These are phyloP conservation scores for Boletus rufocinnamomeus DNA, from an alignment of 768 basidiomycete species.

Conservation along the genomic window DNA sequence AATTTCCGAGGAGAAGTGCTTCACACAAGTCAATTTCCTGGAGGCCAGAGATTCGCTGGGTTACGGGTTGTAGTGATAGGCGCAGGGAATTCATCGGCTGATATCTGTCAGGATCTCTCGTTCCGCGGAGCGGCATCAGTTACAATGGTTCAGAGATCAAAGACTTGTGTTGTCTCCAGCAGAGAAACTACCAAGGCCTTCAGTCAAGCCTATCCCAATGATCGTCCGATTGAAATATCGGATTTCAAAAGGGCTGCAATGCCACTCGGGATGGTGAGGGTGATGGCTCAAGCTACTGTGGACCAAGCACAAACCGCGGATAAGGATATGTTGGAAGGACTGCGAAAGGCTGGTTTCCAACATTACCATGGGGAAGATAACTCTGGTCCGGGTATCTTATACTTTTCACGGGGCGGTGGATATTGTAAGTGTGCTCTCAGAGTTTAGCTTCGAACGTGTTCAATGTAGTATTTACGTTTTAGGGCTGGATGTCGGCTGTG, in stretches of 20 bases:
- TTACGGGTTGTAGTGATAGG: conserved; percentile 20
- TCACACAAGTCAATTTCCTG: conserved; percentile 6
- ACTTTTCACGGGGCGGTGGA: conserved; percentile 7
- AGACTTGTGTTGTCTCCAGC: conserved; percentile 6
- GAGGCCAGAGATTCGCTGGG: conserved; percentile 30
- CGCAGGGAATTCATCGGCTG: conserved; percentile 1
- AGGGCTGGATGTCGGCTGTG: conserved; percentile 12
- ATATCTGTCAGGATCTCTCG: conserved; percentile 10
- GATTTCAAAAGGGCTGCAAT: conserved; percentile 7
- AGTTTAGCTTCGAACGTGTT: background rate
- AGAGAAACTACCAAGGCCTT: background rate
- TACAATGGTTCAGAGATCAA: conserved; percentile 6
- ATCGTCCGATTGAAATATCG: conserved; percentile 3
- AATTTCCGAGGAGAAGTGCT: conserved; percentile 7
- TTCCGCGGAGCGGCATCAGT: conserved; percentile 7
- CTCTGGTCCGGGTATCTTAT: conserved; percentile 2
- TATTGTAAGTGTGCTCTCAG: background rate
- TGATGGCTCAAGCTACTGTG: background rate
- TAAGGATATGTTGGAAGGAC: conserved; percentile 6
- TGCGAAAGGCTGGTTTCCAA: conserved; percentile 7
- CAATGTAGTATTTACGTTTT: background rate
- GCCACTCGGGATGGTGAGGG: conserved; percentile 3
- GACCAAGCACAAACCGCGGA: background rate
- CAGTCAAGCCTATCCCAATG: background rate
- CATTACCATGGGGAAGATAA: background rate